Base-by-base conservation (phyloP, 805 yeast genomes). In the Saccharomycopsis amapae region DNA sequence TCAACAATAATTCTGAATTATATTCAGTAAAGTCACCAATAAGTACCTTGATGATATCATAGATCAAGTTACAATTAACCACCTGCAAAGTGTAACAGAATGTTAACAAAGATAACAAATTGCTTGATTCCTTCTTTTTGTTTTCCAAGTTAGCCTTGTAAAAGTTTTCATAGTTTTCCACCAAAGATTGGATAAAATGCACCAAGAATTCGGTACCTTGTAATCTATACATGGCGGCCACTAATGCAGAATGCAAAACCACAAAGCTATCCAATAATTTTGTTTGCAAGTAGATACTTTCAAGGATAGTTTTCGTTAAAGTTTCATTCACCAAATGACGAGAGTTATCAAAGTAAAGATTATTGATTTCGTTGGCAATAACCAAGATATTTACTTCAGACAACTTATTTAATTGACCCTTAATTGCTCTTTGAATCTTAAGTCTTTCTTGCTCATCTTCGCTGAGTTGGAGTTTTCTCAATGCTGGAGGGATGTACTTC, bases 121-220 rank as follows among this genome's bases (percentile, higher is more conserved):
- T 90, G 15, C 76, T 68, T 3, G 79, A 71, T 51, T 76, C 78
- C 50, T 72, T 74, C 33, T 34, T 34, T 50, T 46, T 57, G 57
- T 7, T 35, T 41, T 62, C 65, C 20, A 36, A n/a, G 42, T 70
- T 73, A 3, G 62, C 62, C 3, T 63, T 58, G 34, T 71, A 66
- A 44, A 56, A 60, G 2, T 56, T 56, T 31, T 81, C 79, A 55
- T 85, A 78, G 46, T 68, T 71, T 50, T 85, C 95, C n/a, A 89
- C 84, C 45, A 85, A 59, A 0, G 76, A 69, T 59, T 93, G 98
- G 28, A 88, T 70, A 49, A 88, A 81, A 54, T 68, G 75, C 0
- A 97, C 98, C 49, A 96, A 97, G 61, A 87, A 83, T 51, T 87
- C 96, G 32, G 80, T 76, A 18, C 98, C 97, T 54, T 85, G 84